Evolutionary conservation across 805 yeast genomes (phyloP).

Genomic region (Zygotorulaspora florentina): DNA sequence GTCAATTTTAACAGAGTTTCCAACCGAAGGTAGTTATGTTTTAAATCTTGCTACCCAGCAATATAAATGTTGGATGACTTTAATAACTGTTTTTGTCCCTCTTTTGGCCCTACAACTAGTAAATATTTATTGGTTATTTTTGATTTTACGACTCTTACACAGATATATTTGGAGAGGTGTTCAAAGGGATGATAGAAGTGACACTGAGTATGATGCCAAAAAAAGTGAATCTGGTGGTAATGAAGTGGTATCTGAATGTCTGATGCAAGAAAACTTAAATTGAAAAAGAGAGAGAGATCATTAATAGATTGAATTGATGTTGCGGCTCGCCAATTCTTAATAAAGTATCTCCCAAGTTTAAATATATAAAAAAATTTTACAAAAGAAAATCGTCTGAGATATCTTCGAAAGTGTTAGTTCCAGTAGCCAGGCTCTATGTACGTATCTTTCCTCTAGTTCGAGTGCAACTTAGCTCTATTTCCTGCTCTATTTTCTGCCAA

Average conservation of each 20-base stretch:
- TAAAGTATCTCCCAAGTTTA: neutral
- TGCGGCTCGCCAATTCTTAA: too few species aligned
- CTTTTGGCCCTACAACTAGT: constrained; percentile 79
- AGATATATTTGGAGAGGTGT: constrained; percentile 59
- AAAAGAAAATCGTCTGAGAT: neutral
- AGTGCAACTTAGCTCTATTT: too few species aligned
- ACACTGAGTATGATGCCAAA: constrained; percentile 54
- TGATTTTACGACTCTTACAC: constrained; percentile 72
- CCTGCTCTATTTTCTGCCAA: neutral
- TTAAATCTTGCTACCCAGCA: constrained; percentile 87
- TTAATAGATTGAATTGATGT: too few species aligned
- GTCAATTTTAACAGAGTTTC: constrained; percentile 82
- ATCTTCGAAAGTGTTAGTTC: neutral
- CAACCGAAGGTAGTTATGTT: constrained; percentile 74
- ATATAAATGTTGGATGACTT: constrained; percentile 94
- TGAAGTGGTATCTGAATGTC: constrained; percentile 23
- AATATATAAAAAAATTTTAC: neutral
- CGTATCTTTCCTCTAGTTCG: neutral
- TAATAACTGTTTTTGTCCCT: constrained; percentile 77
- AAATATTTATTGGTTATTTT: constrained; percentile 81
- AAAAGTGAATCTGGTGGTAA: constrained; percentile 43
- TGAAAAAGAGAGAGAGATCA: neutral
- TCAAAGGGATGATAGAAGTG: constrained; percentile 80
- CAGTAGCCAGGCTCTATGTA: neutral
- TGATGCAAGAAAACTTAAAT: constrained; percentile 11